Evolutionary conservation across 1,284 basidiomycete genomes (phyloP).

Genomic region (Heterobasidion occidentale): DNA sequence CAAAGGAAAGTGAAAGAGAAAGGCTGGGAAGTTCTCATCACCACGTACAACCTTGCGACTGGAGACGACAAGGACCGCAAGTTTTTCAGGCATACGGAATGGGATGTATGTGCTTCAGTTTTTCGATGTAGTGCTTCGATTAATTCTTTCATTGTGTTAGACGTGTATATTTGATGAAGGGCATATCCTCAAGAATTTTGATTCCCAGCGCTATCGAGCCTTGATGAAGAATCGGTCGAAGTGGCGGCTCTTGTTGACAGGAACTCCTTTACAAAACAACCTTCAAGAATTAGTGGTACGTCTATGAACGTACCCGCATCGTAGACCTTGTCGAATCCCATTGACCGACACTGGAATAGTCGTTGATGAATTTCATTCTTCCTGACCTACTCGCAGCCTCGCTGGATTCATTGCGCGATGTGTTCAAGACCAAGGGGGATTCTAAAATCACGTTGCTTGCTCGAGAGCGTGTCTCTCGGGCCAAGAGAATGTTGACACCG

Average conservation of each 20-base stretch:
- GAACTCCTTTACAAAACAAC: conserved; percentile 91
- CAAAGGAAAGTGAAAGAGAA: conserved; percentile 38
- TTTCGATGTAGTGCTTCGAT: not conserved
- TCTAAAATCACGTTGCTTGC: conserved; percentile 83
- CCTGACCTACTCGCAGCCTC: conserved; percentile 82
- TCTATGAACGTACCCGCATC: conserved; percentile 11
- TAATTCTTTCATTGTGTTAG: conserved; percentile 28
- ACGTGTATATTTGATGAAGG: conserved; percentile 94
- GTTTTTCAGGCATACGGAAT: conserved; percentile 89
- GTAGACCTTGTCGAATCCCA: not conserved
- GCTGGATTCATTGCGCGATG: conserved; percentile 76
- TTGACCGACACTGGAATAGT: conserved; percentile 39
- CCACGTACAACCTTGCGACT: conserved; percentile 93
- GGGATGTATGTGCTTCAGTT: conserved; percentile 59
- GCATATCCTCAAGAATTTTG: conserved; percentile 94
- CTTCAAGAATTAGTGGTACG: conserved; percentile 92
- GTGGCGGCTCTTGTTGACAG: conserved; percentile 92
- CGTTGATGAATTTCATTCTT: conserved; percentile 96
- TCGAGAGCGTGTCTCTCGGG: conserved; percentile 85
- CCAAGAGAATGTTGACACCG: conserved; percentile 99
- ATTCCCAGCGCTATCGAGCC: conserved; percentile 90
- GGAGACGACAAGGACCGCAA: conserved; percentile 83
- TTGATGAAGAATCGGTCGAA: conserved; percentile 79
- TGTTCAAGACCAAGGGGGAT: conserved; percentile 94
- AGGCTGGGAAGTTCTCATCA: conserved; percentile 90